Evolutionary conservation across 2,329 filamentous ascomycete genomes (phyloP).

Genomic region (Talaromyces rugulosus): DNA sequence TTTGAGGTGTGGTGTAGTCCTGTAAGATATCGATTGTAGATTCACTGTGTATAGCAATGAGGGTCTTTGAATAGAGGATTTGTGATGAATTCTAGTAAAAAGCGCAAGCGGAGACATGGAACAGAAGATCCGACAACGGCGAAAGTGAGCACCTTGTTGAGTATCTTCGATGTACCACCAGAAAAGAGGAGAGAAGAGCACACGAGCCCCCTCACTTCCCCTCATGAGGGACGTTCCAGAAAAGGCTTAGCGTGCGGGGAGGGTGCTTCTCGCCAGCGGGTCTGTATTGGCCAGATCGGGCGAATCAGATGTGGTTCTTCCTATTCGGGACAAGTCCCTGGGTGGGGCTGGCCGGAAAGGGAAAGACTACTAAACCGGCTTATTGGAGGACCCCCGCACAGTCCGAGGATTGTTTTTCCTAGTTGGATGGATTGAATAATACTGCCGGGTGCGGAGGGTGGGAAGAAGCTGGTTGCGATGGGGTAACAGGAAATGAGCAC

Average conservation of each 20-base stretch:
- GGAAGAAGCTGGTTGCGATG: neutral
- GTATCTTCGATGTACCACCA: neutral
- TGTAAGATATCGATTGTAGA: neutral
- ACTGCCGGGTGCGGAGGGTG: neutral
- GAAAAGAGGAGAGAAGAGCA: neutral
- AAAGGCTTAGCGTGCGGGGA: constrained; percentile 6
- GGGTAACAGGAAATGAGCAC: neutral
- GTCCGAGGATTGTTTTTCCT: neutral
- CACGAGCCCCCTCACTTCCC: constrained; percentile 3
- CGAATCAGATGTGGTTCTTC: constrained; percentile 4
- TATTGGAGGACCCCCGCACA: neutral
- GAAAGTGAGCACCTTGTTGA: neutral
- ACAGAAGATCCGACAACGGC: neutral
- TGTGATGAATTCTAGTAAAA: neutral
- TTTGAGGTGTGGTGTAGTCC: constrained; percentile 21
- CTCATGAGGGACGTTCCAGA: neutral
- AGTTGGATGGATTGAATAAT: neutral
- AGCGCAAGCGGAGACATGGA: neutral
- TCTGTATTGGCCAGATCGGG: too few species aligned
- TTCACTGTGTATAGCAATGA: neutral
- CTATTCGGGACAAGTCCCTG: neutral
- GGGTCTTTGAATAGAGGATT: neutral
- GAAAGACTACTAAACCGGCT: neutral
- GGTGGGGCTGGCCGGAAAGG: neutral
- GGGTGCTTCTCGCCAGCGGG: neutral